These are phyloP conservation scores for Mallotus repandus DNA, from an alignment of 441 rosid genomes.

Conservation along the genomic window DNA sequence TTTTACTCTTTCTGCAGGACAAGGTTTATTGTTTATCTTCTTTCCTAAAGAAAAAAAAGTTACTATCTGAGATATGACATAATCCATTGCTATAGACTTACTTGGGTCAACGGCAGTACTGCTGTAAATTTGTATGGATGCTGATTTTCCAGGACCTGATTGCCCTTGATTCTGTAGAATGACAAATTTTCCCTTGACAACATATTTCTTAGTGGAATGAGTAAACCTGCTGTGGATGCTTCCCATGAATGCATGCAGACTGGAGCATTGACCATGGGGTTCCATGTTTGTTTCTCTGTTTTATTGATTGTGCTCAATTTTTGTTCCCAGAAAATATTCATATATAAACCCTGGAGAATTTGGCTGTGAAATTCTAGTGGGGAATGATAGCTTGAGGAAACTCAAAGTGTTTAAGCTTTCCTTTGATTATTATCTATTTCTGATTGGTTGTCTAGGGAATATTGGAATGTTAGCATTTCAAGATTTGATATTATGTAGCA, in stretches of 20 bases:
- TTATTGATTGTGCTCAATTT: not conserved
- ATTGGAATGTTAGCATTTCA: not conserved
- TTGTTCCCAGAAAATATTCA: not conserved
- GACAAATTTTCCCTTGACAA: slow-evolving; percentile 45
- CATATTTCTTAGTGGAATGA: slow-evolving; percentile 7
- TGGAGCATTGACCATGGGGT: slow-evolving; percentile 2
- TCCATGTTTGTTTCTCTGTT: slow-evolving; percentile 16
- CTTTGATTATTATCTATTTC: not conserved
- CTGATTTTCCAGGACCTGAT: slow-evolving; percentile 55
- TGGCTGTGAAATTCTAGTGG: not conserved
- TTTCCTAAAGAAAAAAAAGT: not conserved
- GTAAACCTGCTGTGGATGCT: slow-evolving; percentile 18
- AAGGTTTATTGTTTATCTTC: not conserved
- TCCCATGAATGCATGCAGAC: slow-evolving; percentile 23
- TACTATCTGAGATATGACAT: not conserved
- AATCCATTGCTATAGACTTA: slow-evolving; percentile 27
- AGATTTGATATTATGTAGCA: not conserved
- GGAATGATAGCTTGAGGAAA: slow-evolving; percentile 1
- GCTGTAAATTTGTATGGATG: slow-evolving; percentile 46
- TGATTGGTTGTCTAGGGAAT: not conserved
- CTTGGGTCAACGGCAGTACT: slow-evolving; percentile 43
- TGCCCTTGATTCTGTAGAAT: slow-evolving; percentile 35
- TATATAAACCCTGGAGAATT: not conserved
- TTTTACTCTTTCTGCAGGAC: not conserved
- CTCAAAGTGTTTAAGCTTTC: not conserved